Conservation (phyloP, 805 yeast species). For the Ogataea angusta region DNA sequence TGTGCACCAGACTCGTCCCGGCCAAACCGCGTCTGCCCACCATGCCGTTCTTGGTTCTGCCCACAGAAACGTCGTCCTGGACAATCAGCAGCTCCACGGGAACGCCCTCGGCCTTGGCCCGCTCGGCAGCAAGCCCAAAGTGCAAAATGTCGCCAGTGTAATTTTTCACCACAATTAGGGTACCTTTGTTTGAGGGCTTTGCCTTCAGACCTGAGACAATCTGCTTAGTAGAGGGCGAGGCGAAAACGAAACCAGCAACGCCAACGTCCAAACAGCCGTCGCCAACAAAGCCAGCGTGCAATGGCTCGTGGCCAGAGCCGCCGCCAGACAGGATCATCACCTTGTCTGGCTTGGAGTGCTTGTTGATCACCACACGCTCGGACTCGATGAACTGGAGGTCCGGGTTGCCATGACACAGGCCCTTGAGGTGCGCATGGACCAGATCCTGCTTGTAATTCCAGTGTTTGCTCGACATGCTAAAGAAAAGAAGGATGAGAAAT, state of each 20-base stretch:
- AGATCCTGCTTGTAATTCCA: slow-evolving; percentile 49
- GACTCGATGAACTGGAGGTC: slow-evolving; percentile 48
- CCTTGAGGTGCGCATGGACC: slow-evolving; percentile 47
- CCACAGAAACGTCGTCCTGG: slow-evolving; percentile 93
- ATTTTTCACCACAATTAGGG: slow-evolving; percentile 79
- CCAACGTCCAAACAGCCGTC: slow-evolving; percentile 80
- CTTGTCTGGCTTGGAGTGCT: slow-evolving; percentile 40
- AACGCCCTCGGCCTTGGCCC: slow-evolving; percentile 76
- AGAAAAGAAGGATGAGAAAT: neutral
- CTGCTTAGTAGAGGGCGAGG: slow-evolving; percentile 86
- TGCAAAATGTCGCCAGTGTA: slow-evolving; percentile 94
- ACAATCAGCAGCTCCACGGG: slow-evolving; percentile 72
- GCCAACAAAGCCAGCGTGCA: slow-evolving; percentile 91
- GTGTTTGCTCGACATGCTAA: slow-evolving; percentile 34
- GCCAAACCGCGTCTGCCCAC: slow-evolving; percentile 96
- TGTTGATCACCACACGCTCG: slow-evolving; percentile 52
- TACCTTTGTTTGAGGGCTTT: slow-evolving; percentile 53
- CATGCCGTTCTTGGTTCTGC: slow-evolving; percentile 81
- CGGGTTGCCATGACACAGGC: slow-evolving; percentile 55
- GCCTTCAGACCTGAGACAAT: slow-evolving; percentile 69
- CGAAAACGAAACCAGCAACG: slow-evolving; percentile 87
- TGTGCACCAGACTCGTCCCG: slow-evolving; percentile 85
- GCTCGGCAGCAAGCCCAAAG: slow-evolving; percentile 87
- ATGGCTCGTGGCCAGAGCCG: slow-evolving; percentile 94
- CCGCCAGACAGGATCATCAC: slow-evolving; percentile 85